phyloP scores from a whole-genome alignment of 2,329 filamentous ascomycete species.

The Fusarium solani-melongenae region DNA sequence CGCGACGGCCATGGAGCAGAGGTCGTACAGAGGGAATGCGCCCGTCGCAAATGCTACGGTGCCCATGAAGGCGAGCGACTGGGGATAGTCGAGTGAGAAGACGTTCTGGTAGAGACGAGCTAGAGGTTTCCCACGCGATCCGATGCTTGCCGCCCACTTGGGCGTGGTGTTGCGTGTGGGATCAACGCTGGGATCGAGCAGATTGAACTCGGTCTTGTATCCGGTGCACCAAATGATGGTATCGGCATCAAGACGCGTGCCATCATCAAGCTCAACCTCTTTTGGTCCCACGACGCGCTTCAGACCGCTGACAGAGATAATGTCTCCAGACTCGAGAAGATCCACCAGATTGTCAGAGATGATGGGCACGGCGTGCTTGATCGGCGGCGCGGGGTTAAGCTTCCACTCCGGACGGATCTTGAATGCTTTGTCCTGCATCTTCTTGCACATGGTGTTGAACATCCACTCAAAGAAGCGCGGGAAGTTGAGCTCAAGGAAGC shows the following conservation, averaged over 20 bases:
- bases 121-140: constrained; percentile 44
- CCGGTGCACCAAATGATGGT: constrained; percentile 50
- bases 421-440: constrained; percentile 39
- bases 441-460: constrained; percentile 37
- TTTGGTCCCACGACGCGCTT: constrained; percentile 37
- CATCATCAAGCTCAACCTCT: constrained; percentile 45
- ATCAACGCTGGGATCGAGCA: constrained; percentile 43
- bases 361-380: constrained; percentile 40
- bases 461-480: constrained; percentile 37
- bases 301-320: constrained; percentile 47
- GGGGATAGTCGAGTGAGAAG: constrained; percentile 55
- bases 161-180: constrained; percentile 39
- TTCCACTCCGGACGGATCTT: constrained; percentile 44
- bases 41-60: constrained; percentile 49
- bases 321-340: constrained; percentile 51
- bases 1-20: constrained; percentile 56
- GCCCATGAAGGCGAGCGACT: constrained; percentile 57
- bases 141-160: constrained; percentile 39
- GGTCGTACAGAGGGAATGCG: constrained; percentile 53
- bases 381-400: constrained; percentile 39
- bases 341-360: constrained; percentile 44
- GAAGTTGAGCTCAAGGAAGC: constrained; percentile 41
- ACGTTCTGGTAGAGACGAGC: constrained; percentile 56
- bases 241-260: constrained; percentile 42
- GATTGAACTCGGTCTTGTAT: constrained; percentile 47